Evolutionary conservation across 345 rosid species (phyloP).

Genomic region (Ricinus communis): DNA sequence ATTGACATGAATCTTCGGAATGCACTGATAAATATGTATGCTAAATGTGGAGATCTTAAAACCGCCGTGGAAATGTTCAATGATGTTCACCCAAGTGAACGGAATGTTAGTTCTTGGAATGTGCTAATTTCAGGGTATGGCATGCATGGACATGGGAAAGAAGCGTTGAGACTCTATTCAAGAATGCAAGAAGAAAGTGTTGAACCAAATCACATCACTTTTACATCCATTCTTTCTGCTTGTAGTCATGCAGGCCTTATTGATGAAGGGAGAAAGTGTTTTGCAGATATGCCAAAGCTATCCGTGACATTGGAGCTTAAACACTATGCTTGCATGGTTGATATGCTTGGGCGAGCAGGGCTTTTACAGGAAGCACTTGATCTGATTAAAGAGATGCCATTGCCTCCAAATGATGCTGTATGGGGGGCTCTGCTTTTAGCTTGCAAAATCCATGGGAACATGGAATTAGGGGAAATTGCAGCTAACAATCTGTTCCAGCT

Average conservation of each 20-base stretch:
- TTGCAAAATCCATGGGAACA: conserved; percentile 52
- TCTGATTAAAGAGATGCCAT: conserved; percentile 51
- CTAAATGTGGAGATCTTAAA: conserved; percentile 57
- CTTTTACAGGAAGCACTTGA: conserved; percentile 46
- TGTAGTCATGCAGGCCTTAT: conserved; percentile 63
- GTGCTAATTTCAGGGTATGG: conserved; percentile 57
- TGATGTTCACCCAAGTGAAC: conserved; percentile 28
- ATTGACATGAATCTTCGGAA: conserved; percentile 38
- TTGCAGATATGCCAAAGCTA: conserved; percentile 41
- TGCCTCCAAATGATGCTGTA: conserved; percentile 42
- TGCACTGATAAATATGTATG: conserved; percentile 57
- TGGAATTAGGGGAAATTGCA: conserved; percentile 45
- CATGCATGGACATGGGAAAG: conserved; percentile 46
- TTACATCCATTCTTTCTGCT: conserved; percentile 54
- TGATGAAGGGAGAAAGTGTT: conserved; percentile 52
- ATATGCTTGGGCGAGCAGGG: conserved; percentile 65
- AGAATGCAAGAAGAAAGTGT: conserved; percentile 46
- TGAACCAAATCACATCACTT: conserved; percentile 52
- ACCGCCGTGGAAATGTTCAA: conserved; percentile 45
- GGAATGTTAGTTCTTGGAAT: conserved; percentile 47
- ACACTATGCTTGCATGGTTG: conserved; percentile 66
- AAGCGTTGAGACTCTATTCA: conserved; percentile 45
- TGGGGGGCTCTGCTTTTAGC: conserved; percentile 69
- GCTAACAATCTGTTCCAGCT: conserved; percentile 46
- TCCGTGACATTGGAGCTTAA: conserved; percentile 37